These are phyloP conservation scores for Chloris gayana DNA, from an alignment of 176 grass and related monocot genomes.

Conservation along the genomic window DNA sequence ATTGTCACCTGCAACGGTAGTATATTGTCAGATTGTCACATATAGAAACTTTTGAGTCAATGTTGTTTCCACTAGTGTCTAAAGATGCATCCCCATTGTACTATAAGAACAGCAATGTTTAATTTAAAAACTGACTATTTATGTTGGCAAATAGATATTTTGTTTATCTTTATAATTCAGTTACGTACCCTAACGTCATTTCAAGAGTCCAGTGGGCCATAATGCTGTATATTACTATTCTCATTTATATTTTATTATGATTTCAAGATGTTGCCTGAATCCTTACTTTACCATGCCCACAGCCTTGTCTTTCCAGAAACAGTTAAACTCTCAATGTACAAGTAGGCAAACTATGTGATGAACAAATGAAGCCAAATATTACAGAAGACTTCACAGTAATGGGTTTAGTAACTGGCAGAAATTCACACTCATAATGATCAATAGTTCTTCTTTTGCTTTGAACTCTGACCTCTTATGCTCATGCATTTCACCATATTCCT, in stretches of 20 bases:
- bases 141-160: background rate
- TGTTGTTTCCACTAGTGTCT: background rate
- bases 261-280: background rate
- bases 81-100: background rate
- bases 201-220: background rate
- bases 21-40: background rate
- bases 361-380: background rate
- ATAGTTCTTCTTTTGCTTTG: background rate
- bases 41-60: slow-evolving; percentile 1
- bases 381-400: background rate
- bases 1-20: background rate
- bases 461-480: background rate
- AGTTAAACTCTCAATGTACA: background rate
- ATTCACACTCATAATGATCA: background rate
- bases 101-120: background rate
- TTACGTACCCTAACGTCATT: background rate
- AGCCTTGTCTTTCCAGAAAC: background rate
- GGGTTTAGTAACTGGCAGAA: background rate
- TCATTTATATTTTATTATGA: background rate
- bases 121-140: slow-evolving; percentile 28
- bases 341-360: background rate
- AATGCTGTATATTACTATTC: background rate
- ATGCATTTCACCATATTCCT: background rate
- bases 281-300: background rate
- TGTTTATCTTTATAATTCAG: background rate